Conservation (phyloP, 805 yeast species). For the Starmerella lactis-condensi region DNA sequence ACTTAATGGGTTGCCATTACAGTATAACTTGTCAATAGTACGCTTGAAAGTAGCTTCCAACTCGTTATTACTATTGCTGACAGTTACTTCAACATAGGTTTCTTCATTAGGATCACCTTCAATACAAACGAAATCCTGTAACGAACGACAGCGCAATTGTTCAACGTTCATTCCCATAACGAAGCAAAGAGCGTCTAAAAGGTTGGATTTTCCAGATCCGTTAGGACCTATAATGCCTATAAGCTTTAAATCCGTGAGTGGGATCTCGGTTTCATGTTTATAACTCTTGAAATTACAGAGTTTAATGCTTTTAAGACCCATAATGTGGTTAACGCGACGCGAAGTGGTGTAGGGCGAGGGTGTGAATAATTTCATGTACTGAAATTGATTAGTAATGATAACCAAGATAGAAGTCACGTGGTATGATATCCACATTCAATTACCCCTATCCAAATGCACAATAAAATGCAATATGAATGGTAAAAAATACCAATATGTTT, state of each 20-base stretch:
- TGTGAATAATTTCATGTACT: too few relatives aligned
- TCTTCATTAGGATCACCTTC: slow-evolving; percentile 26
- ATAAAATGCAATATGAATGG: too few relatives aligned
- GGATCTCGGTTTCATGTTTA: slow-evolving; percentile 52
- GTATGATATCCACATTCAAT: too few relatives aligned
- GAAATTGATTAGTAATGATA: too few relatives aligned
- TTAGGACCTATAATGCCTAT: slow-evolving; percentile 95
- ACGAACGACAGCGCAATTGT: slow-evolving; percentile 54
- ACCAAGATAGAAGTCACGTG: too few relatives aligned
- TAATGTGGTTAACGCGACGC: too few relatives aligned
- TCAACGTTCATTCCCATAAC: slow-evolving; percentile 68
- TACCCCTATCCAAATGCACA: too few relatives aligned
- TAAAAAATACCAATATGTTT: too few relatives aligned
- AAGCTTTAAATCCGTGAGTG: slow-evolving; percentile 52
- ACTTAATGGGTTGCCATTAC: slow-evolving; percentile 9
- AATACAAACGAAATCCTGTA: slow-evolving; percentile 66
- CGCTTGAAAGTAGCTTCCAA: slow-evolving; percentile 9
- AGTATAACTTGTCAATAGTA: slow-evolving; percentile 4
- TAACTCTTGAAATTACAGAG: slow-evolving; percentile 70
- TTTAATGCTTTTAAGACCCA: slow-evolving; percentile 4
- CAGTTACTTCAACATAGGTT: slow-evolving; percentile 8
- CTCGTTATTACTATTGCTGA: slow-evolving; percentile 4
- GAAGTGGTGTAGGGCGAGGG: too few relatives aligned
- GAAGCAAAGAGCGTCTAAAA: slow-evolving; percentile 94
- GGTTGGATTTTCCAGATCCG: slow-evolving; percentile 92